These are phyloP conservation scores for Alternaria ventricosa DNA, from an alignment of 2,329 filamentous ascomycete genomes.

Conservation along the genomic window DNA sequence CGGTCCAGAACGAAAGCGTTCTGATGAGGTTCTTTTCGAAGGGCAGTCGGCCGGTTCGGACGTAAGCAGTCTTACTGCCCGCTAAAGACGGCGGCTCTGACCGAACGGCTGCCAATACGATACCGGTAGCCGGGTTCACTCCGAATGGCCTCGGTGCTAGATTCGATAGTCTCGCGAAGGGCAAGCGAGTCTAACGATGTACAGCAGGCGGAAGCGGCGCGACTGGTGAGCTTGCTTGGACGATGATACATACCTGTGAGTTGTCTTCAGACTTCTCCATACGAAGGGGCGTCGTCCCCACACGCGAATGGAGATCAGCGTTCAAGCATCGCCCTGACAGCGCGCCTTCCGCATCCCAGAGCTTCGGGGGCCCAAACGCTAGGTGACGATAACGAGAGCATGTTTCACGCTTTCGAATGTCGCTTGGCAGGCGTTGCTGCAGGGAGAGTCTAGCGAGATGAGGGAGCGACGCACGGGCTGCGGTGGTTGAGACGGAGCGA, in stretches of 20 bases:
- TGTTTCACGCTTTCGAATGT: slow-evolving; percentile 27
- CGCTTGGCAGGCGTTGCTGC: slow-evolving; percentile 32
- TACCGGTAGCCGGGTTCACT: not conserved
- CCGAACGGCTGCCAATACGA: not conserved
- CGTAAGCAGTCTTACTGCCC: not conserved
- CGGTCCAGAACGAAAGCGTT: slow-evolving; percentile 1
- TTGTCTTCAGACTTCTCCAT: not conserved
- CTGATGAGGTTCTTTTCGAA: not conserved
- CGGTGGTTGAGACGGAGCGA: slow-evolving; percentile 32
- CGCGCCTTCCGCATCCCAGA: slow-evolving; percentile 6
- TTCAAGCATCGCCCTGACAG: slow-evolving; percentile 12
- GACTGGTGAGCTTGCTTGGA: not conserved
- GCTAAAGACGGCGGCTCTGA: not conserved
- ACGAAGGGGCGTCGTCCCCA: not conserved
- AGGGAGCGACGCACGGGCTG: slow-evolving; percentile 26
- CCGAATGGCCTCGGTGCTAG: not conserved
- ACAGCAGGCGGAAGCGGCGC: slow-evolving; percentile 3
- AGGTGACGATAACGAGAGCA: slow-evolving; percentile 27
- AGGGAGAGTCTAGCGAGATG: slow-evolving; percentile 38
- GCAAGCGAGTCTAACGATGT: slow-evolving; percentile 5
- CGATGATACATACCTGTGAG: not conserved
- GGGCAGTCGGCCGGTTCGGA: not conserved
- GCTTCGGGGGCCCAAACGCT: slow-evolving; percentile 26
- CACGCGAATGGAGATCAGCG: not conserved
- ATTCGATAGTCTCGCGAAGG: not conserved